Percentiles rank a stretch among this genome's conserved stretches.
Evolutionary conservation across 306 rosid genomes (phyloP).

Genomic region (Rubus parviflorus): DNA sequence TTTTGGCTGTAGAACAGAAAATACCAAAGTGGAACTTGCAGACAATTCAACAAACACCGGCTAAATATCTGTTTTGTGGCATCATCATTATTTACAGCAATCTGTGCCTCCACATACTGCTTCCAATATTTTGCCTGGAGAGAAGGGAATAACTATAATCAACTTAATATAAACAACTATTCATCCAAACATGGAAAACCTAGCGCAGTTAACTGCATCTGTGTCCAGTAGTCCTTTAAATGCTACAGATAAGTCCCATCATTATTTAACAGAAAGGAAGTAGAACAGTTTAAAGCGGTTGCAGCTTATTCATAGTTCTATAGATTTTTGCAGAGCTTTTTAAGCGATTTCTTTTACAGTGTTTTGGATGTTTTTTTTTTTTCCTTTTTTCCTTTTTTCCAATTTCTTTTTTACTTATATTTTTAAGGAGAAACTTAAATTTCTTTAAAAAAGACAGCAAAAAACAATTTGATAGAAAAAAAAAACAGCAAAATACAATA

Average conservation of each 20-base stretch:
- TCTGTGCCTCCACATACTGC: slow-evolving; percentile 93
- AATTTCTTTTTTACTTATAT: background rate
- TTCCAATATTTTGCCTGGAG: slow-evolving; percentile 92
- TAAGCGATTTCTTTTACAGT: background rate
- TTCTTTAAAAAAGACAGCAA: no score
- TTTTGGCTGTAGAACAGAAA: slow-evolving; percentile 23
- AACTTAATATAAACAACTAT: background rate
- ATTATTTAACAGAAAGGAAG: background rate
- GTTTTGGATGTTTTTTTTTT: background rate
- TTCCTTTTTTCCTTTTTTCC: background rate
- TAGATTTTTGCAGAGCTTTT: background rate
- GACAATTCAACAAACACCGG: slow-evolving; percentile 83
- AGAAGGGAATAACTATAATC: slow-evolving; percentile 24
- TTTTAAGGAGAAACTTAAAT: background rate
- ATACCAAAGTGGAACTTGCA: slow-evolving; percentile 95
- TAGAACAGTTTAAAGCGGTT: background rate
- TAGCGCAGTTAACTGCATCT: background rate
- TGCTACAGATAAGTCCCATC: background rate
- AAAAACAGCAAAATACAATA: background rate
- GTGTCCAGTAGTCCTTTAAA: background rate
- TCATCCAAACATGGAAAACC: background rate
- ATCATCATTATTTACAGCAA: slow-evolving; percentile 88
- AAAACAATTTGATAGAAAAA: no score
- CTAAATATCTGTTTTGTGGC: slow-evolving; percentile 90
- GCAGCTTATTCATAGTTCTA: background rate